These are phyloP conservation scores for Pyrenopolyporus hunteri DNA, from an alignment of 495 filamentous ascomycete genomes.

Conservation along the genomic window DNA sequence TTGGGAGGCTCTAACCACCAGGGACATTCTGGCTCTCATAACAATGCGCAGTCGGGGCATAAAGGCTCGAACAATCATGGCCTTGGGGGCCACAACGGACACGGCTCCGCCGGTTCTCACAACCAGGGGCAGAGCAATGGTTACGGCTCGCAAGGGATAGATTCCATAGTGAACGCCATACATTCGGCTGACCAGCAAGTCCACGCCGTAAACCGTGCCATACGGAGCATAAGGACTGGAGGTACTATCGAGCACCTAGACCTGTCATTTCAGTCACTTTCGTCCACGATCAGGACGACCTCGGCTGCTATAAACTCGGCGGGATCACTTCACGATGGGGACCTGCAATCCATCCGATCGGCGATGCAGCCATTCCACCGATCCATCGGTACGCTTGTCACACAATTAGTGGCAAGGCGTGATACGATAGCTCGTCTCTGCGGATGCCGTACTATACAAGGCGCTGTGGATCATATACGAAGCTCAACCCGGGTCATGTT, in stretches of 20 bases:
- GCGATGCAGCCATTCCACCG: constrained; percentile 22
- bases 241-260: constrained; percentile 26
- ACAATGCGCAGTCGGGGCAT: background rate
- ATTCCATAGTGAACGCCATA: constrained; percentile 25
- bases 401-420: constrained; percentile 22
- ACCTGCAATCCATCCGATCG: constrained; percentile 20
- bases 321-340: constrained; percentile 1
- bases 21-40: background rate
- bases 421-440: constrained; percentile 22
- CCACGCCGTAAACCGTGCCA: constrained; percentile 17
- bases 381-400: constrained; percentile 31
- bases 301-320: constrained; percentile 7
- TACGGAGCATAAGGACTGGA: constrained; percentile 15
- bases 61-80: constrained; percentile 5
- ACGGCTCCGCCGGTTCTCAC: background rate
- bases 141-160: constrained; percentile 10
- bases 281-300: constrained; percentile 14
- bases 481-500: constrained; percentile 29
- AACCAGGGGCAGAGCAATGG: constrained; percentile 9
- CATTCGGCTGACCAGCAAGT: constrained; percentile 22
- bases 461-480: constrained; percentile 23
- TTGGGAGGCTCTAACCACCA: constrained; percentile 14
- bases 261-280: constrained; percentile 20
- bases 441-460: constrained; percentile 25
- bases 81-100: background rate